phyloP scores from a whole-genome alignment of 2,329 filamentous ascomycete species.

The Cladosporium sp. region DNA sequence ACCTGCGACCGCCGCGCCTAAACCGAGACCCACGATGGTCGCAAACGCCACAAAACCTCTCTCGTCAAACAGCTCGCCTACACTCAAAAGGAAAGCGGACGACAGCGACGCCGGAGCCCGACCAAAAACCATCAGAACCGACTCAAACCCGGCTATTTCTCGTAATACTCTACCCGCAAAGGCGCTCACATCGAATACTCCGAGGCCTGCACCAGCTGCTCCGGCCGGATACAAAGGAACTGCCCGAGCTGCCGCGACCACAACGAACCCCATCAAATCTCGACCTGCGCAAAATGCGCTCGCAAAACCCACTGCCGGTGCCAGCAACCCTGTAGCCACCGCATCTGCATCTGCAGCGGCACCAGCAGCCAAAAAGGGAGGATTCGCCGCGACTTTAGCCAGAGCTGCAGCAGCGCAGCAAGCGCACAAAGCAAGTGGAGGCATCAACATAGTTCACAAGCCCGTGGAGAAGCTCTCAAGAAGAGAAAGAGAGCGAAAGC shows the following conservation, averaged over 20 bases:
- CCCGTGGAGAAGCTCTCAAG: conserved; percentile 64
- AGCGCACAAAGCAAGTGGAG: conserved; percentile 57
- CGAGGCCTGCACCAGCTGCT: conserved; percentile 23
- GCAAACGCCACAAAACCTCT: conserved; percentile 26
- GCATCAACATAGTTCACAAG: conserved; percentile 75
- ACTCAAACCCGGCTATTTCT: conserved; percentile 30
- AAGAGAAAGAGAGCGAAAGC: conserved; percentile 53
- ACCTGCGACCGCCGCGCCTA: conserved; percentile 23
- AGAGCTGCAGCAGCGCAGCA: conserved; percentile 68
- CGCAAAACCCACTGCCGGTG: conserved; percentile 23
- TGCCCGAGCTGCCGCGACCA: conserved; percentile 13
- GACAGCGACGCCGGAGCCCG: conserved; percentile 39
- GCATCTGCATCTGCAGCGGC: conserved; percentile 26
- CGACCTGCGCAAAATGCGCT: conserved; percentile 19
- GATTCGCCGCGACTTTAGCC: conserved; percentile 73
- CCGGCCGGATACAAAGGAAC: conserved; percentile 17
- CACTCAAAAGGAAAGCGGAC: conserved; percentile 41
- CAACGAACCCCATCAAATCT: conserved; percentile 22
- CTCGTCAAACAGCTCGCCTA: conserved; percentile 32
- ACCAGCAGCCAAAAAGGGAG: conserved; percentile 63
- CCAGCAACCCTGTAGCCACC: conserved; percentile 28
- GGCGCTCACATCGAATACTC: conserved; percentile 28
- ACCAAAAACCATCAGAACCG: conserved; percentile 36
- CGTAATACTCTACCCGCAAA: conserved; percentile 31
- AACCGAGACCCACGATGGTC: conserved; percentile 23